Conservation (phyloP, 192 early-diverging fungal genomes). For the Haplosporangium gracile region DNA sequence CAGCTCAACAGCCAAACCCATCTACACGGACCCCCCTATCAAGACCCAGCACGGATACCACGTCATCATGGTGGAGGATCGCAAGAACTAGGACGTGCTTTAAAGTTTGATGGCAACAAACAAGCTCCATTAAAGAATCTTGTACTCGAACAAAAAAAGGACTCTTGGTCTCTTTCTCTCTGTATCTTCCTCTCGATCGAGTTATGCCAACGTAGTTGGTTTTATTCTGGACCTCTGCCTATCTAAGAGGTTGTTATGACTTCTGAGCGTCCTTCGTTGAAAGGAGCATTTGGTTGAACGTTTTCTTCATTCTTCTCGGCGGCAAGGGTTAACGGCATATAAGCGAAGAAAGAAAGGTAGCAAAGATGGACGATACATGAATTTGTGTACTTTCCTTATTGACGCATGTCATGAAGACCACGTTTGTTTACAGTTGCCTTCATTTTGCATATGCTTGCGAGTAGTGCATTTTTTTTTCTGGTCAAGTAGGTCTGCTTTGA, state of each 20-base stretch:
- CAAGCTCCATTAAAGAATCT: background rate
- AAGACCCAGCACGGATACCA: slow-evolving; percentile 86
- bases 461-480: background rate
- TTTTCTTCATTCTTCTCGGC: no score
- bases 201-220: no score
- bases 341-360: no score
- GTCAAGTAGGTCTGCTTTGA: no score
- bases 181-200: background rate
- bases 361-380: background rate
- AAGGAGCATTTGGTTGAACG: no score
- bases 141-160: no score
- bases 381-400: background rate
- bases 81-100: slow-evolving; percentile 57
- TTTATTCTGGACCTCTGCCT: no score
- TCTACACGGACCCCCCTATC: slow-evolving; percentile 79
- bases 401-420: background rate
- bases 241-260: no score
- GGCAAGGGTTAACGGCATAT: no score
- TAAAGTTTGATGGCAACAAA: background rate
- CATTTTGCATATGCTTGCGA: background rate
- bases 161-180: background rate
- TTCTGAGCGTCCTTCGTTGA: no score
- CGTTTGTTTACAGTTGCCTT: background rate
- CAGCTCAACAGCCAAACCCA: slow-evolving; percentile 74
- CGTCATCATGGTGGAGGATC: slow-evolving; percentile 86